Conservation (phyloP, 1,284 basidiomycete genomes). For the Laetiporus sulphureus region DNA sequence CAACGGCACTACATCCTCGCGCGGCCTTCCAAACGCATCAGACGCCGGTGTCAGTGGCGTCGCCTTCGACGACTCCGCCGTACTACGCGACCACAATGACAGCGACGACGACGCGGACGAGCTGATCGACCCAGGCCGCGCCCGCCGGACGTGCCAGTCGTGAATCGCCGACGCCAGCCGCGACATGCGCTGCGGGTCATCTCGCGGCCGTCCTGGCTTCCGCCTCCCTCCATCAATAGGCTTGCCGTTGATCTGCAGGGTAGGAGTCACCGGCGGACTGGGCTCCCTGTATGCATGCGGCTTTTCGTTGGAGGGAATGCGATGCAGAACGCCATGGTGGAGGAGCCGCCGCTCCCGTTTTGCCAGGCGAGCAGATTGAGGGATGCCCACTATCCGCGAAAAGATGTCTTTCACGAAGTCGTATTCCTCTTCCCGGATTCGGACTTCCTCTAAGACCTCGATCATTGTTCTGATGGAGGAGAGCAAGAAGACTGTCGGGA, state of each 20-base stretch:
- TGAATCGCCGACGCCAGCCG: conserved; percentile 35
- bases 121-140: conserved; percentile 38
- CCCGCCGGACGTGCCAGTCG: conserved; percentile 34
- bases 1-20: conserved; percentile 8
- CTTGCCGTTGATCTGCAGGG: conserved; percentile 1
- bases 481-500: conserved; percentile 59
- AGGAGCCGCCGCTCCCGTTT: conserved; percentile 68
- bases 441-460: conserved; percentile 75
- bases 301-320: conserved; percentile 1
- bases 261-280: background rate
- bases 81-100: conserved; percentile 24
- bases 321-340: conserved; percentile 46
- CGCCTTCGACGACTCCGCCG: conserved; percentile 16
- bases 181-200: conserved; percentile 16
- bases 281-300: background rate
- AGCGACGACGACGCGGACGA: conserved; percentile 34
- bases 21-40: background rate
- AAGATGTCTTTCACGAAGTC: conserved; percentile 60
- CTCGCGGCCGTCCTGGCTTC: background rate
- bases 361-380: conserved; percentile 44
- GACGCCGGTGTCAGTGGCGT: conserved; percentile 11
- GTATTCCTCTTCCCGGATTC: conserved; percentile 79
- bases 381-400: conserved; percentile 53
- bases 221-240: no score
- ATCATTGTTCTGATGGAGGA: conserved; percentile 65